Conservation (phyloP, 352 stramenopile species). For the Phytophthora cactorum region DNA sequence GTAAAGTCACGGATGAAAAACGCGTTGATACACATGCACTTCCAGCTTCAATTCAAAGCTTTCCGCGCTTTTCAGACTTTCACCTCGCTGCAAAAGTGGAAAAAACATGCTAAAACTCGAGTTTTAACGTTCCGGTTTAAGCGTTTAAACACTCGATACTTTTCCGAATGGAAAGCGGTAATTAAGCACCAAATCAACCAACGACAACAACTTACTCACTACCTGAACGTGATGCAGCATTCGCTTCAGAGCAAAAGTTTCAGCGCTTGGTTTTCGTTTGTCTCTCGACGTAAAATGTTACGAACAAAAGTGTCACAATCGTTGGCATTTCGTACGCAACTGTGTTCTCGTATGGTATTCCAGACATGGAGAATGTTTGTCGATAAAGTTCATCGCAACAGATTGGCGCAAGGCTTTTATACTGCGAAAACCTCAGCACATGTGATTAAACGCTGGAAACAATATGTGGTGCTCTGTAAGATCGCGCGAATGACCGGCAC, state of each 20-base stretch:
- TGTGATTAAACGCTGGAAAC: conserved; percentile 42
- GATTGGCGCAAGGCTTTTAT: conserved; percentile 21
- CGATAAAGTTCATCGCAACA: conserved; percentile 15
- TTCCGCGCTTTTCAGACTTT: conserved; percentile 23
- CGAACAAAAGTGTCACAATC: conserved; percentile 30
- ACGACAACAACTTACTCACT: conserved; percentile 36
- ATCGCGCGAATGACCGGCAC: conserved; percentile 56
- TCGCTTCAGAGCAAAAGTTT: conserved; percentile 48
- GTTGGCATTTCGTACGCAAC: conserved; percentile 34
- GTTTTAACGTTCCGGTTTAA: not conserved
- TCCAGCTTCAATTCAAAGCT: conserved; percentile 26
- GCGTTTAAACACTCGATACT: conserved; percentile 3
- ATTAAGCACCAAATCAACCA: not conserved
- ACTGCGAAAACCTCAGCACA: conserved; percentile 6
- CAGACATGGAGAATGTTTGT: conserved; percentile 36
- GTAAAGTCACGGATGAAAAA: conserved; percentile 31
- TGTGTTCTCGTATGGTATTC: conserved; percentile 42
- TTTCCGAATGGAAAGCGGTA: conserved; percentile 34
- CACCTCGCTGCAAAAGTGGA: conserved; percentile 14
- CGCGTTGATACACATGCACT: conserved; percentile 38
- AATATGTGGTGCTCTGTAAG: conserved; percentile 55
- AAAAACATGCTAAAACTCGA: not conserved
- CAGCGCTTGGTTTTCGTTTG: conserved; percentile 39
- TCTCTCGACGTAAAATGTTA: conserved; percentile 19
- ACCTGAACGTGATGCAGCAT: conserved; percentile 49